Evolutionary conservation across 208 protist species (phyloP).

Genomic region (Acanthamoeba culbertsoni): DNA sequence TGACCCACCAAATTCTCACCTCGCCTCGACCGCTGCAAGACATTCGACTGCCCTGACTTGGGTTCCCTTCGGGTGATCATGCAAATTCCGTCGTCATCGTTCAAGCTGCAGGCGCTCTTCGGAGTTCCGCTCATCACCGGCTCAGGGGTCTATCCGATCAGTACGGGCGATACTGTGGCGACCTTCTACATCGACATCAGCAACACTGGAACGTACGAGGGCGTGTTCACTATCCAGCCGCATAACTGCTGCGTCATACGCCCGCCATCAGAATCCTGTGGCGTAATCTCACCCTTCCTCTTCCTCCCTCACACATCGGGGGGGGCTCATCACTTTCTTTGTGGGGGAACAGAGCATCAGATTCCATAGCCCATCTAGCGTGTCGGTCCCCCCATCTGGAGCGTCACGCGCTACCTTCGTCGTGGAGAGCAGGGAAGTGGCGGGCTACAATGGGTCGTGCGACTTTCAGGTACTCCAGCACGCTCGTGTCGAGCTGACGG

Average conservation of each 20-base stretch:
- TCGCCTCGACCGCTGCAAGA: neutral
- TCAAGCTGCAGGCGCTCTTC: conserved; percentile 8
- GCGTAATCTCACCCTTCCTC: neutral
- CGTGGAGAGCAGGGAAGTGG: neutral
- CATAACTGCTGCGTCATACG: neutral
- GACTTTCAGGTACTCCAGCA: conserved; percentile 7
- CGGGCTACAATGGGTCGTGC: neutral
- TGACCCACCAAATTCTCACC: neutral
- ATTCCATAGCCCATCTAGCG: neutral
- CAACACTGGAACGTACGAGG: neutral
- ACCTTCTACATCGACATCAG: neutral
- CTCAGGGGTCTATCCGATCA: neutral
- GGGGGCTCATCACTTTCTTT: neutral
- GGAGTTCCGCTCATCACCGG: conserved; percentile 13
- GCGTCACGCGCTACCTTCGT: neutral
- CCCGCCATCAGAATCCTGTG: neutral
- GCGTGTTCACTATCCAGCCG: conserved; percentile 14
- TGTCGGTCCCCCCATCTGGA: neutral
- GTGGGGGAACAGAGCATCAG: neutral
- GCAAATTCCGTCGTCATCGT: neutral
- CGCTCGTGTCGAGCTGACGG: neutral
- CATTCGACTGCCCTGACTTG: neutral
- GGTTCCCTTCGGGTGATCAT: neutral
- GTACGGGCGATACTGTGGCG: neutral
- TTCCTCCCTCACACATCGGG: neutral